Base-by-base conservation (phyloP, 441 rosid genomes). In the Adansonia rubrostipa region DNA sequence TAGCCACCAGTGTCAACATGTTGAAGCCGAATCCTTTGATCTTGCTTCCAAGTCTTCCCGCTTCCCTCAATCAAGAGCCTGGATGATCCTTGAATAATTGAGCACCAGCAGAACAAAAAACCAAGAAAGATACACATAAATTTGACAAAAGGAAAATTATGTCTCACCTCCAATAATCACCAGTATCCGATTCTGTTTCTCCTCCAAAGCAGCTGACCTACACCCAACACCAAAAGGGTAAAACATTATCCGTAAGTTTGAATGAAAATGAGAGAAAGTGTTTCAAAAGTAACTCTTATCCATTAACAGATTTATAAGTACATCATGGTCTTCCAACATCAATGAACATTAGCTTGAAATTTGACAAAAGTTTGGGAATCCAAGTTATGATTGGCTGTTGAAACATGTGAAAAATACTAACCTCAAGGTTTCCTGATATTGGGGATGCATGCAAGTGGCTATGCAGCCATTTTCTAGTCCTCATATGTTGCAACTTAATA, bases 121-220 rank as follows among this genome's bases (percentile, higher is more conserved):
- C 74, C 44, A 3, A 56, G 17, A 28, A 40, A 33, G 33, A 36
- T 68, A 66, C 48, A 45, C 28, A 47, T 33, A 22, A 60, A 44
- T 28, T 22, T 54, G 17, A 70, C 71, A 72, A 51, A 47, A 63
- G 6, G 53, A 60, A 58, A 67, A 53, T 45, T 45, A 8, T 66
- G 60, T 73, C 79, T 86, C 80, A 96, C 99, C 92, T 91, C 99
- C 99, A 97, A 77, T 85, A 86, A 88, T 97, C 99, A 13, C 99
- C 99, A 0, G 98, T 95, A 79, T 97, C 99, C 19, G 98, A 97
- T 53, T 95, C 94, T 69, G 87, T 48, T 33, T 97, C 97, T 64
- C 96, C 96, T 72, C 98, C 98, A 50, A 93, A 97, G 87, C 98
- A 97, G 86, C 99, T 97, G 72, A 97, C 90, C 99, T 97, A 77